phyloP scores from a whole-genome alignment of 2,329 filamentous ascomycete genomes.

The Verticillium tricorpus region DNA sequence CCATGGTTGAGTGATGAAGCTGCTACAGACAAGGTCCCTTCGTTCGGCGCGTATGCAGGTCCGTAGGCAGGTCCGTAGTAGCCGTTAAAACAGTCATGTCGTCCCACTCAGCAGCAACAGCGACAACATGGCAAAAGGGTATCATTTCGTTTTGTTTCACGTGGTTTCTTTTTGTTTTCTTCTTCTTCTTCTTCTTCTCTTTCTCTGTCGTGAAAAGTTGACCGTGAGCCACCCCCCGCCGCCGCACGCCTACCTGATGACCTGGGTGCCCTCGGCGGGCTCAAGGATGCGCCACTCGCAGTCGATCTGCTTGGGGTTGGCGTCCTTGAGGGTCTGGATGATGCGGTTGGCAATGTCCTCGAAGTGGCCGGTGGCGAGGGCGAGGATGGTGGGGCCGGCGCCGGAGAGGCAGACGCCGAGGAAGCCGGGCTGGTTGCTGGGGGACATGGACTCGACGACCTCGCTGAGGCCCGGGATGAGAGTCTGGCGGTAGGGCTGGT shows the following conservation, averaged over 20 bases:
- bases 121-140: neutral
- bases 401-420: constrained; percentile 93
- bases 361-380: constrained; percentile 86
- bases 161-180: neutral
- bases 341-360: constrained; percentile 79
- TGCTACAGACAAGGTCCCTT: neutral
- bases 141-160: neutral
- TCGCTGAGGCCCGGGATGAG: constrained; percentile 89
- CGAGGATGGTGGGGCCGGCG: constrained; percentile 90
- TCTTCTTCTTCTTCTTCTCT: neutral
- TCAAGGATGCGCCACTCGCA: constrained; percentile 87
- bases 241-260: constrained; percentile 28
- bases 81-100: neutral
- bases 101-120: neutral
- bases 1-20: neutral
- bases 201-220: neutral
- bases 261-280: constrained; percentile 68
- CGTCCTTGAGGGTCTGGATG: constrained; percentile 65
- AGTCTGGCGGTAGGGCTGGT: constrained; percentile 90
- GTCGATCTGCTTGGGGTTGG: constrained; percentile 57
- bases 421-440: constrained; percentile 78
- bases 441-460: constrained; percentile 87
- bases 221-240: too few relatives aligned
- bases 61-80: neutral
- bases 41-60: neutral